Base-by-base conservation (phyloP, 129 eudicot species). In the Gnaphalium uliginosum region DNA sequence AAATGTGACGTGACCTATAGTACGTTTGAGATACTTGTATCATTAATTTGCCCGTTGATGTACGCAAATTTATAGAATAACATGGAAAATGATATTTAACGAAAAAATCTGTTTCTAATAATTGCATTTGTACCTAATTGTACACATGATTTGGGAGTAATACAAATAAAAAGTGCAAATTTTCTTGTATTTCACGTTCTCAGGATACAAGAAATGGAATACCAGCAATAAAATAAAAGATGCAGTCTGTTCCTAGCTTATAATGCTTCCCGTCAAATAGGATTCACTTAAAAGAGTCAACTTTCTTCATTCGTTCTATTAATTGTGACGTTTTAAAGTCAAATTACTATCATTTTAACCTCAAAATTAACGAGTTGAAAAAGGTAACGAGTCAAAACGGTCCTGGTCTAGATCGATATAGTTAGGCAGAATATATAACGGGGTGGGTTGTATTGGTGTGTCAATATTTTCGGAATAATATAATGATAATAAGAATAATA, bases 281-380 rank as follows among this genome's bases (percentile, higher is more conserved):
- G 50, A 69, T 69, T 78, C 64, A 78, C 30, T 76, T 17, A 59
- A 58, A n/a, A 22, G 22, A 66, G 83, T 79, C 83, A 73, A 57
- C 78, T 65, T 30, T 72, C 57, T 72, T 6, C 53, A 43, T 79
- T 46, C 58, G 11, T 17, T 41, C 7, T 69, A 21, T 56, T 19
- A 21, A n/a, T 21, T 69, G 64, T n/a, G 17, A 71, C 60, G 6
- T 63, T 50, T 46, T 22, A 11, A 4, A 18, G 5, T 11, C 68
- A 43, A 33, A 15, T 6, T 11, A 6, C 19, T 25, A 37, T 56
- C 68, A 2, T 11, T 37, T 58, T 75, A 8, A 46, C 77, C 77
- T 73, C 14, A 74, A 74, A 17, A 46, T 0, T 24, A 63, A 37
- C 78, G 78, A 73, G 39, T 22, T 69, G 1, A 23, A 23, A n/a